Evolutionary conservation across 2,329 filamentous ascomycete species (phyloP).

Genomic region (Ceratocystis smalleyi): DNA sequence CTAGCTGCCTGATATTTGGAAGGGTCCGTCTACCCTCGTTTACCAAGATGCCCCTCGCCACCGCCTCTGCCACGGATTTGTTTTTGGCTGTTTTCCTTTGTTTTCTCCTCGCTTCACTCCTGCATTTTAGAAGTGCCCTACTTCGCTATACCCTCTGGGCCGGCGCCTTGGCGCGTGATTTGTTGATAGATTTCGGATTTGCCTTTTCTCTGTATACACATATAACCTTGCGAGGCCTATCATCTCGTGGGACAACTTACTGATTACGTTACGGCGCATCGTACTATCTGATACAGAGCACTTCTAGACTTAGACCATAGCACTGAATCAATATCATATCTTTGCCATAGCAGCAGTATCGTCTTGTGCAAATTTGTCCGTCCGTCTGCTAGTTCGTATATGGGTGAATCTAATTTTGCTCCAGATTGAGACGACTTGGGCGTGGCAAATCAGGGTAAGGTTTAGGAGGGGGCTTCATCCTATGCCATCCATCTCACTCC

Average conservation of each 20-base stretch:
- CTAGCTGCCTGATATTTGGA: neutral
- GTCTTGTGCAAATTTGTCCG: neutral
- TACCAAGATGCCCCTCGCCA: no score
- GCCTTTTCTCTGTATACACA: neutral
- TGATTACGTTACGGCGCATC: neutral
- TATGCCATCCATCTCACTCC: neutral
- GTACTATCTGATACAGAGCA: neutral
- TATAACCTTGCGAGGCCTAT: neutral
- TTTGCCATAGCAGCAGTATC: neutral
- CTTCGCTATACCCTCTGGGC: neutral
- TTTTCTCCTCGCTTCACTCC: slow-evolving; percentile 19
- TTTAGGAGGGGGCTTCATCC: no score
- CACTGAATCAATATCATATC: neutral
- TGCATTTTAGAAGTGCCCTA: neutral
- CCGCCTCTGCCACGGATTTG: neutral
- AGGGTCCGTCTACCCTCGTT: no score
- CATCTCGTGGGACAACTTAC: neutral
- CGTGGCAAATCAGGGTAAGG: neutral
- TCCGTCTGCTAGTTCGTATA: no score
- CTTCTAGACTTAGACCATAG: neutral
- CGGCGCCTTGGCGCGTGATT: neutral
- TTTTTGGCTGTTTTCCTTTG: neutral
- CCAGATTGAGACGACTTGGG: neutral
- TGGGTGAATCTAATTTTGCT: neutral
- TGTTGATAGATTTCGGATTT: slow-evolving; percentile 6